These are phyloP conservation scores for Xerocomus minutiporus DNA, from an alignment of 1,284 basidiomycete species.

Conservation along the genomic window DNA sequence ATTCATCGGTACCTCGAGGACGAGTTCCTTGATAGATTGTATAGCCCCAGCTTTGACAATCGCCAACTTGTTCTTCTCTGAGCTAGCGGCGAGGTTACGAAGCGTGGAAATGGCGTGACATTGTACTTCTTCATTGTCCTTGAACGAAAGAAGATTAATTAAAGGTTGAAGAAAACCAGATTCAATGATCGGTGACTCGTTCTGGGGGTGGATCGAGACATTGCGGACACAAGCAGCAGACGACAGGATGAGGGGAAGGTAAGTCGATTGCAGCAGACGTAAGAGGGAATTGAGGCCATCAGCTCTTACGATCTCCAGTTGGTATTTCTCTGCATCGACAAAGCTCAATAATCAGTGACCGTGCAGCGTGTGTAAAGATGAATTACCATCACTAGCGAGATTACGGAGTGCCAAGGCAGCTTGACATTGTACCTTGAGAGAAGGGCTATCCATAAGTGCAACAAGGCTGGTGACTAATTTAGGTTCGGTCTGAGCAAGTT, in stretches of 20 bases:
- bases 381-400: constrained; percentile 88
- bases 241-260: constrained; percentile 97
- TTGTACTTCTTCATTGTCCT: constrained; percentile 99
- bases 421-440: constrained; percentile 98
- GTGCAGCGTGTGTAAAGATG: neutral
- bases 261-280: constrained; percentile 93
- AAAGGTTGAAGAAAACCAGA: constrained; percentile 95
- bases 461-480: constrained; percentile 95
- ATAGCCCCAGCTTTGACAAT: constrained; percentile 99
- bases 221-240: constrained; percentile 99
- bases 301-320: constrained; percentile 96
- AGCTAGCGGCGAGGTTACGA: constrained; percentile 94
- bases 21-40: constrained; percentile 95
- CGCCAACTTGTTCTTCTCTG: constrained; percentile 97
- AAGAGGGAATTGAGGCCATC: constrained; percentile 91
- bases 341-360: constrained; percentile 3
- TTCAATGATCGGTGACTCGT: constrained; percentile 99
- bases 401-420: constrained; percentile 95
- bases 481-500: constrained; percentile 91
- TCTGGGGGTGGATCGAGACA: constrained; percentile 97
- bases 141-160: constrained; percentile 95
- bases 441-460: constrained; percentile 94
- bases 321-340: constrained; percentile 82
- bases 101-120: constrained; percentile 99
- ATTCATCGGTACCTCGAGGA: constrained; percentile 90